A percentile compares a stretch with the other conserved stretches of the same genome.
These are phyloP conservation scores for Exidia glandulosa DNA, from an alignment of 768 basidiomycete genomes.

Conservation along the genomic window DNA sequence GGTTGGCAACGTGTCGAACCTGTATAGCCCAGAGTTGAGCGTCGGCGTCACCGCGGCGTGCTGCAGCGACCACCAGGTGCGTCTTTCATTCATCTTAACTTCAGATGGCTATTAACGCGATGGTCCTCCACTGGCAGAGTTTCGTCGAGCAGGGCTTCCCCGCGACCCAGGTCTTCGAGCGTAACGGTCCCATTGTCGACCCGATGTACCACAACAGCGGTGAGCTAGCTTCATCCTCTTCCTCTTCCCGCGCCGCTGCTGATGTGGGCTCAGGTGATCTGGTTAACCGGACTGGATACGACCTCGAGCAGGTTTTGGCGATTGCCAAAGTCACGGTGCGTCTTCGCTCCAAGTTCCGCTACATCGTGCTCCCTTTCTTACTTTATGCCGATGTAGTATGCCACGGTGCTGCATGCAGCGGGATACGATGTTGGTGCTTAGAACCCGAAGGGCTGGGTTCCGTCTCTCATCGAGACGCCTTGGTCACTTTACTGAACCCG, in stretches of 20 bases:
- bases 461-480: too few relatives aligned
- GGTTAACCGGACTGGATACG: conserved; percentile 68
- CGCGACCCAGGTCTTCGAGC: conserved; percentile 80
- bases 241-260: conserved; percentile 1
- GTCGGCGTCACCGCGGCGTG: conserved; percentile 67
- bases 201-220: conserved; percentile 86
- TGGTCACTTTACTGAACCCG: too few relatives aligned
- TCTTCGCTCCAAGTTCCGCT: background rate
- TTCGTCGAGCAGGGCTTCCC: conserved; percentile 79
- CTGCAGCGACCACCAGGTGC: conserved; percentile 89
- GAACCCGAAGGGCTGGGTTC: too few relatives aligned
- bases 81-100: conserved; percentile 1
- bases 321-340: conserved; percentile 83
- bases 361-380: too few relatives aligned
- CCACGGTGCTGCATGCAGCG: conserved; percentile 38
- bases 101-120: background rate
- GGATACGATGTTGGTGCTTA: background rate
- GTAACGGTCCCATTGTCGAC: conserved; percentile 74
- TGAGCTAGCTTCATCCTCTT: conserved; percentile 17
- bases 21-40: conserved; percentile 72
- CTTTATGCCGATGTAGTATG: conserved; percentile 34
- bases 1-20: conserved; percentile 57
- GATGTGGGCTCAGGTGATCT: conserved; percentile 56
- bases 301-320: conserved; percentile 67
- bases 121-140: conserved; percentile 46